Base-by-base conservation (phyloP, 2,329 filamentous ascomycete genomes). In the Ophiostoma fasciatum region DNA sequence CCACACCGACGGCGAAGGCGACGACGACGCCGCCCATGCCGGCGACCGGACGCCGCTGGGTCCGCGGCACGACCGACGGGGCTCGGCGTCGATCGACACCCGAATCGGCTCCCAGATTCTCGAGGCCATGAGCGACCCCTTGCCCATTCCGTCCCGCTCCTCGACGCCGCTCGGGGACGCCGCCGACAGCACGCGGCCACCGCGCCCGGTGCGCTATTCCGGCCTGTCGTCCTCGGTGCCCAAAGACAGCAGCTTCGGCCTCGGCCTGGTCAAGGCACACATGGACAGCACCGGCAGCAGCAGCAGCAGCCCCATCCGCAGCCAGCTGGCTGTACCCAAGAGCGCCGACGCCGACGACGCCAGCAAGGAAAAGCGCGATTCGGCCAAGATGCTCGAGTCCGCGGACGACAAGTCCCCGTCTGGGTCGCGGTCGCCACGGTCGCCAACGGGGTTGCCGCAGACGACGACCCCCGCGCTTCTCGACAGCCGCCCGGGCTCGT, bases 311-410 rank as follows among this genome's bases (percentile, higher is more conserved):
- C n/a, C n/a, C n/a, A n/a, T n/a, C n/a, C n/a, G n/a, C 40, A 42
- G 34, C 3, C 20, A 28, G 11, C 17, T 34, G 2, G 5, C 17
- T 8, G 28, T 11, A 4, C 31, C 27, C 23, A 31, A 31, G 5
- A 17, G n/a, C 18, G 20, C 33, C 3, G 27, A 39, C 13, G 27
- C 14, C 17, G 35, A 40, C 2, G 38, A 37, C 4, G 35, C 48
- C 19, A 39, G 33, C n/a, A n/a, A n/a, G 14, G 54, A 59, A 35
- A 66, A 65, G 39, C 63, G 64, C 34, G 66, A 70, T 43, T 71
- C 67, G n/a, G 63, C 56, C 28, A 68, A 65, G 46, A 60, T 64
- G 23, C 45, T 66, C 15, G 61, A 52, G 14, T 43, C 36, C 1
- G 52, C 54, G 12, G 48, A 54, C 13, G 48, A 48, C 7, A 34